Evolutionary conservation across 2,329 filamentous ascomycete species (phyloP), one percentile per base, ranked within the genome.

Genomic region (Monilinia aucupariae): DNA sequence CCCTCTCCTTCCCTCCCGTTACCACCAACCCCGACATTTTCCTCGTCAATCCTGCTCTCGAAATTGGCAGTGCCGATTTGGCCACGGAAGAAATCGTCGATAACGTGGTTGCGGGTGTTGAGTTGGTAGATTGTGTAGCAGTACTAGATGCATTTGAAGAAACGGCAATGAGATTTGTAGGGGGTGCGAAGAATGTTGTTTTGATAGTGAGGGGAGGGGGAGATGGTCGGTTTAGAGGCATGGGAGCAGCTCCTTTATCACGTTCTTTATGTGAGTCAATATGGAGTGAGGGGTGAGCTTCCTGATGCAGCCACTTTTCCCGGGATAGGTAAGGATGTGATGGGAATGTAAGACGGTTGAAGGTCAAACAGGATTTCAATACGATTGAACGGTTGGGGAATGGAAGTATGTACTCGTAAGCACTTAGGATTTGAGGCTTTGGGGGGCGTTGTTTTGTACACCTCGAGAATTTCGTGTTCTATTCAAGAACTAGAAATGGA

Each of bases 1-100:
- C 73, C 64, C 78, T 76, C 39, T 74, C 71, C 48, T 41, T 25
- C 13, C 20, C 27, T 6, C 15, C 37, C 34, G 10, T 47, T 13
- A 4, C 25, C 10, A 20, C 4, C 4, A 58, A n/a, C 4, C 9
- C 60, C 17, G 60, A 34, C 25, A 62, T 50, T 41, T 62, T 62
- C 15, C 60, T 58, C 4, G 25, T 61, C 15, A 55, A 25, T 25
- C 59, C 52, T 20, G 64, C 54, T 41, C 32, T 51, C 9, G 64
- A 65, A 30, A 62, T 62, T 5, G 60, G 60, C n/a, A 62, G 60
- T 34, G 45, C 60, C 41, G 60, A 62, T 58, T 62, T 62, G 4
- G 32, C 51, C 10, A 56, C 51, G 2, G 50, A 47, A 25, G 59
- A 61, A 55, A 55, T 61, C 12, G 60, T 32, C 25, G 60, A 62